phyloP scores from a whole-genome alignment of 257 asterid species.

The Forsythia viridissima region DNA sequence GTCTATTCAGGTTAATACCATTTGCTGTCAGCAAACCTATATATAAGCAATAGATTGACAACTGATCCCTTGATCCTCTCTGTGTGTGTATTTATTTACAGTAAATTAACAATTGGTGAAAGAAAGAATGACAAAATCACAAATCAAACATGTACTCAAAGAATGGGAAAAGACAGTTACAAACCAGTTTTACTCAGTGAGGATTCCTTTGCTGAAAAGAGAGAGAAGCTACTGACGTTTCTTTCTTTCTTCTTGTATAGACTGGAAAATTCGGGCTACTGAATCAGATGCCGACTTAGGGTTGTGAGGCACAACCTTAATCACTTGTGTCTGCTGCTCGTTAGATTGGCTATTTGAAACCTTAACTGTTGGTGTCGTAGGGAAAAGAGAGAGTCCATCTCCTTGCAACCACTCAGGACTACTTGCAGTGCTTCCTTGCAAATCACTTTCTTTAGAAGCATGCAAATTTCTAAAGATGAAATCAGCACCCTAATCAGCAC shows the following conservation, averaged over 20 bases:
- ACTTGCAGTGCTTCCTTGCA: constrained; percentile 30
- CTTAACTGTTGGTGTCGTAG: constrained; percentile 50
- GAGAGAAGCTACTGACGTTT: constrained; percentile 22
- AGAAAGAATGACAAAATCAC: neutral
- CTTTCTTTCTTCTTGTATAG: constrained; percentile 78
- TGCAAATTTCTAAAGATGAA: too few relatives aligned
- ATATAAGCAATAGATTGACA: neutral
- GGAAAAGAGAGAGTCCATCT: constrained; percentile 63
- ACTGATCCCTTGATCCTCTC: neutral
- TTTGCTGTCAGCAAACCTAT: neutral
- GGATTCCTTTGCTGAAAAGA: neutral
- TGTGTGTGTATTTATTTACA: neutral
- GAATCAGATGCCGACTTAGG: constrained; percentile 67
- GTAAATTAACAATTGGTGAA: constrained; percentile 1
- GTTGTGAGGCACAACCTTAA: constrained; percentile 74
- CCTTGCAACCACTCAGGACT: constrained; percentile 37
- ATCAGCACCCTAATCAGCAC: too few relatives aligned
- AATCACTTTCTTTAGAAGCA: constrained; percentile 16
- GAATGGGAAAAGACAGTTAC: neutral
- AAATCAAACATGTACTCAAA: neutral
- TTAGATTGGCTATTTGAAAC: constrained; percentile 13
- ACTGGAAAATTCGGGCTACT: constrained; percentile 66
- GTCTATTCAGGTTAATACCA: neutral
- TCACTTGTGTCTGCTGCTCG: constrained; percentile 47
- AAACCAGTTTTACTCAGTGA: neutral